These are phyloP conservation scores for Mycena chlorophos DNA, from an alignment of 768 basidiomycete species.

Conservation along the genomic window DNA sequence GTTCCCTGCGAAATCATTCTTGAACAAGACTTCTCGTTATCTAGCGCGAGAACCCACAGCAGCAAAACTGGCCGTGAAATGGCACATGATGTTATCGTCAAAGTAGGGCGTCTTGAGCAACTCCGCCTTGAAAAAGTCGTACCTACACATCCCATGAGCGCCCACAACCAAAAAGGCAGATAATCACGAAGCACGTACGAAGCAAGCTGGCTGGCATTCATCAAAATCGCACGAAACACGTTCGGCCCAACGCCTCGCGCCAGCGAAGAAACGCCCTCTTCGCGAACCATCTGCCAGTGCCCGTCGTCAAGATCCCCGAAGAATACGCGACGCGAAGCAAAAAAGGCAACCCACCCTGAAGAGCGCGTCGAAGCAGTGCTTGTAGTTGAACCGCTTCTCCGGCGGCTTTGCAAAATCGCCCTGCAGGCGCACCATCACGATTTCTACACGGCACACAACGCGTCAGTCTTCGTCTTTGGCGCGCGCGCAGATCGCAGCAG, in stretches of 20 bases:
- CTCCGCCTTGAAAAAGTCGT: slow-evolving; percentile 90
- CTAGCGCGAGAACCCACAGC: slow-evolving; percentile 52
- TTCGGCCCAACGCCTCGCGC: slow-evolving; percentile 80
- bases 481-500: too few relatives aligned
- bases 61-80: slow-evolving; percentile 85
- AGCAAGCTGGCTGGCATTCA: slow-evolving; percentile 92
- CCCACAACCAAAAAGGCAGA: background rate
- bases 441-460: slow-evolving; percentile 44
- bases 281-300: slow-evolving; percentile 70
- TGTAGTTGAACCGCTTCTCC: slow-evolving; percentile 88
- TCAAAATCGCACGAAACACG: slow-evolving; percentile 79
- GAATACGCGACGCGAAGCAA: background rate
- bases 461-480: too few relatives aligned
- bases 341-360: slow-evolving; percentile 55
- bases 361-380: slow-evolving; percentile 85
- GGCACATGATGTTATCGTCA: slow-evolving; percentile 77
- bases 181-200: slow-evolving; percentile 52
- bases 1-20: slow-evolving; percentile 55
- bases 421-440: slow-evolving; percentile 87
- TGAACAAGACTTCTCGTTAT: background rate
- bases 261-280: slow-evolving; percentile 80
- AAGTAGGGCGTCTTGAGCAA: slow-evolving; percentile 71
- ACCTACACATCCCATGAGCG: slow-evolving; percentile 42
- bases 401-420: slow-evolving; percentile 88
- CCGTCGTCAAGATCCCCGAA: slow-evolving; percentile 1